Evolutionary conservation across 176 grass and related monocot species (phyloP), one percentile per base, ranked within the genome.

Genomic region (Cymbopogon citratus): DNA sequence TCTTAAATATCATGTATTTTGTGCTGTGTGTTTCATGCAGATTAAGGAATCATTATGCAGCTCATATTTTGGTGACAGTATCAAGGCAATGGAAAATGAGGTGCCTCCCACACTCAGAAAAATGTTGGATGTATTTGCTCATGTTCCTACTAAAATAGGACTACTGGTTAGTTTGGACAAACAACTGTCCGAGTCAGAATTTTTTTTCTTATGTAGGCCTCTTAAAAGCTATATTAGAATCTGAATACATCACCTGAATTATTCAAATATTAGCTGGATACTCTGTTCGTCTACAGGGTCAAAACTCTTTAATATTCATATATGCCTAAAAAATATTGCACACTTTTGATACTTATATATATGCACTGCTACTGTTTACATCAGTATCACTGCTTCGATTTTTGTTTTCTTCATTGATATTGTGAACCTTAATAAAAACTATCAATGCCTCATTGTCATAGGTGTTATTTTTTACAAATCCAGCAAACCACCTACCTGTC

Each of bases 41-140:
- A 44, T 83, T 36, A 61, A 87, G 66, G 86, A 78, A 54, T 65
- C 45, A 78, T 35, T 83, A 19, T 45, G 80, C 21, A 40, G 5
- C 70, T 66, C 81, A 39, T 66, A 75, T 72, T 86, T 77, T 66
- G 66, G 39, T n/a, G 12, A 70, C 5, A 71, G 10, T 57, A 78
- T 87, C 86, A 78, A 83, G 10, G 59, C 80, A 57, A 77, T 87
- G 43, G 74, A 82, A 83, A 70, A 87, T 51, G 86, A 87, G 80
- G 86, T 87, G 39, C 74, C 13, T 33, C 33, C 54, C 29, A 16
- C 26, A 24, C 66, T 40, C 24, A 64, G 29, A 54, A 13, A 80
- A 2, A 52, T 40, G 26, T 25, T 40, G 12, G 26, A 49, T 63
- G 12, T 34, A 14, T 79, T 35, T 63, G 63, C n/a, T 8, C 19